Evolutionary conservation across 2,329 filamentous ascomycete species (phyloP), one percentile per base, ranked within the genome.

Genomic region (Zopfia rhizophila): DNA sequence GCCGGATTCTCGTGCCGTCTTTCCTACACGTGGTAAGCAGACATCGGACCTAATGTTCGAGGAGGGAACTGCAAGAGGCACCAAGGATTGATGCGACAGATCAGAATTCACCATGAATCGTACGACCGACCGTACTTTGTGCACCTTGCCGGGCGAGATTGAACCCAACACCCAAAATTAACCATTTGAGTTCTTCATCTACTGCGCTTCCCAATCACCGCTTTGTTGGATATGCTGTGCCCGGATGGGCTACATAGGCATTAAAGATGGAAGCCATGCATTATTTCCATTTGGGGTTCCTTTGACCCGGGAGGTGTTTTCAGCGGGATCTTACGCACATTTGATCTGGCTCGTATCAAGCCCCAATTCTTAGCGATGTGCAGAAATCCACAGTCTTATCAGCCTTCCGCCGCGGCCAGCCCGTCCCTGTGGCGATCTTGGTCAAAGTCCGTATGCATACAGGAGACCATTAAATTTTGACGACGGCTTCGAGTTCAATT

Each of bases 111-210:
- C 23, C 23, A 16, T 16, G 22, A 33, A 33, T 54, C 38, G 48
- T 51, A 45, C 53, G 33, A 56, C 42, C 38, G 38, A 19, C 32
- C 41, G 32, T 38, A 18, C 31, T 14, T 21, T 17, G 14, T 42
- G 25, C 32, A 45, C 40, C 24, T 11, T 24, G 35, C 30, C 23
- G 27, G 32, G 36, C 21, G 35, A 43, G 24, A 46, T 38, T 37
- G 31, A 48, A 29, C 16, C 43, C 44, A 49, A 54, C 46, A 44
- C 46, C 53, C 43, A 49, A 49, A 40, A 54, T 51, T 54, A 38
- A 24, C 18, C 30, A 10, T 36, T 41, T 41, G 30, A 32, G 16
- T 18, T 46, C 12, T 32, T 50, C 46, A 53, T 50, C 32, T 53
- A 47, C 29, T n/a, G 32, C 7, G 10, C 24, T 36, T 45, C 45